Evolutionary conservation across 345 rosid species (phyloP).

Genomic region (Eutrema yunnanense): DNA sequence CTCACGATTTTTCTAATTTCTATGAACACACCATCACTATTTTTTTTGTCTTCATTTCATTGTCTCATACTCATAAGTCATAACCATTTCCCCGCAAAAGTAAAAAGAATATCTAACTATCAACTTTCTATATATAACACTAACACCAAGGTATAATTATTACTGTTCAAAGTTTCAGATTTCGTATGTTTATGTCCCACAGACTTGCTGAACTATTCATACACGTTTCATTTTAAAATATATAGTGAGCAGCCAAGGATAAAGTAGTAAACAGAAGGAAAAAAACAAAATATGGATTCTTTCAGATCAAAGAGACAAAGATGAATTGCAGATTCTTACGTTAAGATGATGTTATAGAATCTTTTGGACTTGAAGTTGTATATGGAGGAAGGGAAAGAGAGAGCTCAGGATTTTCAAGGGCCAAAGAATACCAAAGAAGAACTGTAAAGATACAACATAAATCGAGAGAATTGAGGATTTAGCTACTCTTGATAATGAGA

Average conservation of each 20-base stretch:
- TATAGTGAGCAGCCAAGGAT: background rate
- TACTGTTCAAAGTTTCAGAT: background rate
- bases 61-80: background rate
- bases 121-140: no score
- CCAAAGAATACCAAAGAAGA: background rate
- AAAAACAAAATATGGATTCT: background rate
- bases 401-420: background rate
- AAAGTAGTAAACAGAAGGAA: no score
- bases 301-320: background rate
- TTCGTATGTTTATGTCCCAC: background rate
- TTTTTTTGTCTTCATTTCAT: constrained; percentile 17
- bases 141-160: no score
- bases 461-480: background rate
- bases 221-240: background rate
- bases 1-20: constrained; percentile 2
- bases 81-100: background rate
- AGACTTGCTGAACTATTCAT: background rate
- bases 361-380: background rate
- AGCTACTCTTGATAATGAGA: constrained; percentile 10
- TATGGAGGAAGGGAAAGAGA: background rate
- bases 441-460: constrained; percentile 18
- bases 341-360: background rate
- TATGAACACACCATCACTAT: constrained; percentile 7
- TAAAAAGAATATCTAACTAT: background rate
- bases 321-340: background rate